Evolutionary conservation across 306 rosid species (phyloP).

Genomic region (Amphicarpaea edgeworthii): DNA sequence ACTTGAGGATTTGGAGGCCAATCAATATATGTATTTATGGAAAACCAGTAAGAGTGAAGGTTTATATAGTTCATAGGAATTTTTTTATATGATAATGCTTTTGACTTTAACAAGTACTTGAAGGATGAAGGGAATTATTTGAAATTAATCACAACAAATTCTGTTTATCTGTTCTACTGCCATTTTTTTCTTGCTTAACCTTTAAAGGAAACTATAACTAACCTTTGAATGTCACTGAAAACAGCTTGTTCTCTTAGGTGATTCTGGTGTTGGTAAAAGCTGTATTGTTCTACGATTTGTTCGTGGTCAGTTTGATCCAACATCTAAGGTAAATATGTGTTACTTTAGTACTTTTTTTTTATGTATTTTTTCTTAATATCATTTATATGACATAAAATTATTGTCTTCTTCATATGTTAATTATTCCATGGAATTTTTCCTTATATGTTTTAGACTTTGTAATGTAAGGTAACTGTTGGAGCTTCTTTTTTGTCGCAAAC

Average conservation of each 20-base stretch:
- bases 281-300: conserved; percentile 98
- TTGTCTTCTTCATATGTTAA: conserved; percentile 27
- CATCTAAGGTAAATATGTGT: conserved; percentile 79
- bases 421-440: conserved; percentile 31
- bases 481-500: conserved; percentile 99
- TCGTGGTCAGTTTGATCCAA: conserved; percentile 98
- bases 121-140: background rate
- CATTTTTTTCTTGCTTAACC: conserved; percentile 25
- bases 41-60: conserved; percentile 12
- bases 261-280: conserved; percentile 99
- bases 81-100: background rate
- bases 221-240: conserved; percentile 47
- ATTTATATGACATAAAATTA: background rate
- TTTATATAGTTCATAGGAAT: background rate
- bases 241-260: conserved; percentile 97
- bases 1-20: background rate
- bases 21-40: background rate
- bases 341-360: conserved; percentile 18
- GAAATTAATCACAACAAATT: conserved; percentile 6
- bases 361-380: conserved; percentile 20
- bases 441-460: conserved; percentile 47
- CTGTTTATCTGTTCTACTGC: conserved; percentile 19
- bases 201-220: conserved; percentile 36
- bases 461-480: conserved; percentile 95
- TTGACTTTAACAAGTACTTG: conserved; percentile 11